These are phyloP conservation scores for Leccinum subtestaceum DNA, from an alignment of 768 basidiomycete species.

Conservation along the genomic window DNA sequence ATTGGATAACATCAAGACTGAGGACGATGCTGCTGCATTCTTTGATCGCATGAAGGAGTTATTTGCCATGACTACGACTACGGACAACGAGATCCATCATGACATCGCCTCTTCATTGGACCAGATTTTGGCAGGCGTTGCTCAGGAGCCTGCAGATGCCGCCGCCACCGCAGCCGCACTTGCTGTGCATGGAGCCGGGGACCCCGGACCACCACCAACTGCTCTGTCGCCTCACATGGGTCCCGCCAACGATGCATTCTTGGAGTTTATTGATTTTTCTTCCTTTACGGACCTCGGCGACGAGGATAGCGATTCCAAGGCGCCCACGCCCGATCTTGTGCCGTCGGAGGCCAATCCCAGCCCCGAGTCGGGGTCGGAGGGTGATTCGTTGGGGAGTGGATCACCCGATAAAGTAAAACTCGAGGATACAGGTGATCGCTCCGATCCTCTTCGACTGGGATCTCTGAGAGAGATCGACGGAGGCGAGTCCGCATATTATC, in stretches of 20 bases:
- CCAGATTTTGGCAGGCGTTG: conserved; percentile 59
- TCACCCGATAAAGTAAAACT: conserved; percentile 49
- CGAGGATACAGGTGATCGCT: conserved; percentile 44
- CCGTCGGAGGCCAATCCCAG: conserved; percentile 74
- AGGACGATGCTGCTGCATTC: conserved; percentile 63
- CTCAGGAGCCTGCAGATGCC: conserved; percentile 37
- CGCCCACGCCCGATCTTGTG: conserved; percentile 72
- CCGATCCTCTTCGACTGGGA: conserved; percentile 56
- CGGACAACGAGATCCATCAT: conserved; percentile 39
- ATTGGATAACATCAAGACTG: conserved; percentile 52
- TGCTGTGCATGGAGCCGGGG: conserved; percentile 25
- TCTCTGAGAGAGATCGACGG: conserved; percentile 71
- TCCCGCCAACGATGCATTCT: conserved; percentile 36
- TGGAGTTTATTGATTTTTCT: conserved; percentile 69
- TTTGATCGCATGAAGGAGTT: conserved; percentile 63
- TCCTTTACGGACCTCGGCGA: conserved; percentile 49
- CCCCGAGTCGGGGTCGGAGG: conserved; percentile 70
- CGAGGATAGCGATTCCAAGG: conserved; percentile 64
- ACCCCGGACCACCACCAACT: conserved; percentile 31
- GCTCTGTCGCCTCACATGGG: conserved; percentile 35
- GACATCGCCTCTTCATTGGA: conserved; percentile 61
- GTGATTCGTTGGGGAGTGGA: conserved; percentile 47
- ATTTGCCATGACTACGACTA: conserved; percentile 46
- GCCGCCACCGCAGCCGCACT: conserved; percentile 31
- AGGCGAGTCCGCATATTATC: conserved; percentile 69